Conservation (phyloP, 106 monocot genomes). For the Apostasia ramifera region DNA sequence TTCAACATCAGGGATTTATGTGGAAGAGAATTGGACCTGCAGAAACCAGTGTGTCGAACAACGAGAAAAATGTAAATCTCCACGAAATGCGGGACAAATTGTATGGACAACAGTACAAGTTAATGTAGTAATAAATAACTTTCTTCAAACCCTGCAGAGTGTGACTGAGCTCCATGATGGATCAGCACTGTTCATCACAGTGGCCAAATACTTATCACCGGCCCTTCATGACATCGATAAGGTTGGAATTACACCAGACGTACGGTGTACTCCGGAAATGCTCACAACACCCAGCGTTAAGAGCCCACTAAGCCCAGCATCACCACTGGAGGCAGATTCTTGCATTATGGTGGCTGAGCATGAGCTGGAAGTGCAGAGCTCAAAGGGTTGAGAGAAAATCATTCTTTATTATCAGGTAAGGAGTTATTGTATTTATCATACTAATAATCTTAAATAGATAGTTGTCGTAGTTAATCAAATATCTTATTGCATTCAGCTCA, state of each 20-base stretch:
- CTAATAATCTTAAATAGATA: no score
- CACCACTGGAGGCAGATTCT: conserved; percentile 68
- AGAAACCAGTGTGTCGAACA: no score
- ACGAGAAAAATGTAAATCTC: no score
- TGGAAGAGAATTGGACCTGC: no score
- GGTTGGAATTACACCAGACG: conserved; percentile 84
- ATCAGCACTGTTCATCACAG: conserved; percentile 89
- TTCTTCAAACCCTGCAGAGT: conserved; percentile 37
- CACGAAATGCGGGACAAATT: no score
- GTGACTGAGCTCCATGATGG: conserved; percentile 92
- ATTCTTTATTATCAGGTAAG: conserved; percentile 21
- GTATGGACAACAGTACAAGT: no score
- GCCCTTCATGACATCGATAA: conserved; percentile 88
- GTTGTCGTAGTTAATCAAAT: no score
- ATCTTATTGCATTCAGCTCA: no score
- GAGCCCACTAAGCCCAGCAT: conserved; percentile 16
- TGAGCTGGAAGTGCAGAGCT: conserved; percentile 60
- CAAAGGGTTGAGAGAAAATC: conserved; percentile 23
- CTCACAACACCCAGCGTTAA: conserved; percentile 16
- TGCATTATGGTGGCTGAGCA: conserved; percentile 95
- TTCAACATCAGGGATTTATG: no score
- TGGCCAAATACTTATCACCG: conserved; percentile 91
- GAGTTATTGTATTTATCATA: no score
- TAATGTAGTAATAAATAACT: no score
- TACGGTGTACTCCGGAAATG: conserved; percentile 70